phyloP scores from a whole-genome alignment of 768 basidiomycete genomes.

The Daedaleopsis sinensis region DNA sequence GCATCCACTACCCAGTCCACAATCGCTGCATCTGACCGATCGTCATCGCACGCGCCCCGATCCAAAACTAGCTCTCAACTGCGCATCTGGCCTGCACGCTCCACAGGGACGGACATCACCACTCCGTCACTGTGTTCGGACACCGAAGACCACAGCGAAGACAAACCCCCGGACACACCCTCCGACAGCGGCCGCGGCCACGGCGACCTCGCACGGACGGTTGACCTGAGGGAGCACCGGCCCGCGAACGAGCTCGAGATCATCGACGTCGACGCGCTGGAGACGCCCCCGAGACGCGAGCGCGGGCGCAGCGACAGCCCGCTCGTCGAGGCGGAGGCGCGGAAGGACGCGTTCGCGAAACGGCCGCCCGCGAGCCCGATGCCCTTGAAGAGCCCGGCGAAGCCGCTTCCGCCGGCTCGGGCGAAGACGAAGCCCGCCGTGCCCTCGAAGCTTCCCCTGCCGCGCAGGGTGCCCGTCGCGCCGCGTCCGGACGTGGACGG shows the following conservation, averaged over 20 bases:
- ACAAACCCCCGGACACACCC: constrained; percentile 48
- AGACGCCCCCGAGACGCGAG: constrained; percentile 2
- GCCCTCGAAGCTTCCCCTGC: constrained; percentile 1
- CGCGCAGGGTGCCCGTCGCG: constrained; percentile 4
- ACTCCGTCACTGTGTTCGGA: constrained; percentile 81
- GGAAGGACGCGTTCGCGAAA: constrained; percentile 51
- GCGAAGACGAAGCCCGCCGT: constrained; percentile 13
- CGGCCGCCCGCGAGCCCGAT: constrained; percentile 70
- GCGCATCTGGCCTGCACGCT: constrained; percentile 35
- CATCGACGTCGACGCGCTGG: constrained; percentile 27
- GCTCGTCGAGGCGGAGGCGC: constrained; percentile 2
- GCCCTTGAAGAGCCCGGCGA: constrained; percentile 52
- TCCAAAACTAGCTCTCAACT: constrained; percentile 8
- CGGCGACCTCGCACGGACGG: not conserved
- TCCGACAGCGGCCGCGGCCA: constrained; percentile 40
- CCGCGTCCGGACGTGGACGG: not conserved
- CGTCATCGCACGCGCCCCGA: constrained; percentile 14
- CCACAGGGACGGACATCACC: constrained; percentile 43
- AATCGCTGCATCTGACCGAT: constrained; percentile 4
- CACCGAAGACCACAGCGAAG: constrained; percentile 57
- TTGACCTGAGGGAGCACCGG: not conserved
- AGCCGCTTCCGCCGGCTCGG: constrained; percentile 60
- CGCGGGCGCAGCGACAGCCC: not conserved
- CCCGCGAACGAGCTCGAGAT: constrained; percentile 17
- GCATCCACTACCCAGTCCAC: constrained; percentile 6